Evolutionary conservation across 768 basidiomycete species (phyloP).

Genomic region (Tulasnella sp.): DNA sequence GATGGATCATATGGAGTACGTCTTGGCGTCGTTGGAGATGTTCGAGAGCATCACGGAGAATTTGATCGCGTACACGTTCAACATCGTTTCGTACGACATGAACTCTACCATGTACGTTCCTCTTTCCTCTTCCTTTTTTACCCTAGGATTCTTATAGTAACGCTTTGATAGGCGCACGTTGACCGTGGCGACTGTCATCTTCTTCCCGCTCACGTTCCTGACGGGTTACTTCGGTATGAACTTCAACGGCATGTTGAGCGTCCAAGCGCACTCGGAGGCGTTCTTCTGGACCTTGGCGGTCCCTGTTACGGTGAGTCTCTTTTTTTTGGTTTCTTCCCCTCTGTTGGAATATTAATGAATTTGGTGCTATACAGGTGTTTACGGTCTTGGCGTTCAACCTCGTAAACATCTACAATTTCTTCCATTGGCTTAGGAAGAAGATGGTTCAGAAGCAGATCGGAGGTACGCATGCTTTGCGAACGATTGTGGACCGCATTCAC

Average conservation of each 20-base stretch:
- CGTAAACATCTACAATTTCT: background rate
- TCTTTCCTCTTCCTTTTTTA: background rate
- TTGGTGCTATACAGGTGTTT: background rate
- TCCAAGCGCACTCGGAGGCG: constrained; percentile 7
- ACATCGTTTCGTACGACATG: constrained; percentile 66
- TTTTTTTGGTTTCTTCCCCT: background rate
- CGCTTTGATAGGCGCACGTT: background rate
- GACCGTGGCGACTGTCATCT: constrained; percentile 32
- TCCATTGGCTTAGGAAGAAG: background rate
- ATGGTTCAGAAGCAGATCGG: background rate
- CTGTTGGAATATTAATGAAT: background rate
- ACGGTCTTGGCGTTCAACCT: background rate
- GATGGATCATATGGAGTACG: constrained; percentile 65
- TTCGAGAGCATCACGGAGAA: constrained; percentile 61
- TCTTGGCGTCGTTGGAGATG: constrained; percentile 58
- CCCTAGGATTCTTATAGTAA: background rate
- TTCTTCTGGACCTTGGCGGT: constrained; percentile 54
- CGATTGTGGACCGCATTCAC: too few species aligned
- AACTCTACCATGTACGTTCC: constrained; percentile 55
- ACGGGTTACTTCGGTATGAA: constrained; percentile 51
- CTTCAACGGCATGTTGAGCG: constrained; percentile 8
- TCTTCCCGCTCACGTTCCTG: constrained; percentile 54
- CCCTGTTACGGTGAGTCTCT: constrained; percentile 41
- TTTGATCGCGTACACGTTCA: constrained; percentile 63
- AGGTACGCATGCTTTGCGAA: background rate